Percentiles rank a stretch among this genome's conserved stretches.
These are phyloP conservation scores for Avena sativa DNA, from an alignment of 176 grass and related monocot genomes.

Conservation along the genomic window DNA sequence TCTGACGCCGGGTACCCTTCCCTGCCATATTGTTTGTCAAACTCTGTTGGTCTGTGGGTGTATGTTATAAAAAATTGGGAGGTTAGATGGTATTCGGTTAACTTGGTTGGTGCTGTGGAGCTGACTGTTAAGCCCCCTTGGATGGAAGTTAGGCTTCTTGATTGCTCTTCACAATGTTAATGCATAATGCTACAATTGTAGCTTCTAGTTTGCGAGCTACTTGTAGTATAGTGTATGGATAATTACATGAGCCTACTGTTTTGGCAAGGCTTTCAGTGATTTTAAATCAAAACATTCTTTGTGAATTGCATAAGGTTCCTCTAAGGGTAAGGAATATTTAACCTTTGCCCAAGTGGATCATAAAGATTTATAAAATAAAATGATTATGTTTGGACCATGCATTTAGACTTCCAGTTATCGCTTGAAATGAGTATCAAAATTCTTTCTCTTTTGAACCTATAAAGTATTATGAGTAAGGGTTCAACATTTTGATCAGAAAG, in stretches of 20 bases:
- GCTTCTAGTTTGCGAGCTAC: not conserved
- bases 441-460: not conserved
- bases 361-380: not conserved
- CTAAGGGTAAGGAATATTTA: not conserved
- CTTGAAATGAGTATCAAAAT: not conserved
- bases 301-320: not conserved
- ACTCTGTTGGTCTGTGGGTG: not conserved
- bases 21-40: not conserved
- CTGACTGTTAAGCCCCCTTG: not conserved
- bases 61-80: not conserved
- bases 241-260: not conserved
- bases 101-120: not conserved
- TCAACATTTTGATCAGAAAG: not conserved
- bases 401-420: not conserved
- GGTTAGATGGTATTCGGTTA: not conserved
- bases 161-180: not conserved
- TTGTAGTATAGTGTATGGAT: not conserved
- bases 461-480: not conserved
- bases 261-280: not conserved
- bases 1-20: accelerated
- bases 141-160: not conserved
- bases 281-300: not conserved
- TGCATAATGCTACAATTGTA: not conserved
- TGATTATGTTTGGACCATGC: not conserved
- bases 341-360: not conserved